Conservation (phyloP, 202 grass and related monocot species). For the Musa balbisiana region DNA sequence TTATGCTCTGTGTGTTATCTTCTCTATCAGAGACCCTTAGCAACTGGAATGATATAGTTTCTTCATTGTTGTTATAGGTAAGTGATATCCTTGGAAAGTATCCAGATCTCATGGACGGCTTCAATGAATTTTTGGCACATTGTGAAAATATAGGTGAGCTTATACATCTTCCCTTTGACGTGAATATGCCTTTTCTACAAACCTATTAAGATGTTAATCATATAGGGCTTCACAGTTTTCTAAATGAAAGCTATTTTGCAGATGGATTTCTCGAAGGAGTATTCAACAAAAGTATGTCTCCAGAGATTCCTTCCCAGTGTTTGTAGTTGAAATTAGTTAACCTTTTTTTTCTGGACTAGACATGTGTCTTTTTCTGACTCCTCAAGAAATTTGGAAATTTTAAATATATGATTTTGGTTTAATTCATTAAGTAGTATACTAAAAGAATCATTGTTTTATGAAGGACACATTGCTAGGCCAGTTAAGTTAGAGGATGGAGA, state of each 20-base stretch:
- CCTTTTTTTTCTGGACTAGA: neutral
- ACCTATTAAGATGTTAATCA: constrained; percentile 4
- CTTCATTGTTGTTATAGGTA: constrained; percentile 42
- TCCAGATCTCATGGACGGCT: constrained; percentile 91
- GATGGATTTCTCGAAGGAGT: constrained; percentile 83
- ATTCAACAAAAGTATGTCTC: constrained; percentile 65
- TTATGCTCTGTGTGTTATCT: neutral
- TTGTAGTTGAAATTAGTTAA: neutral
- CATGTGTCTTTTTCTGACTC: neutral
- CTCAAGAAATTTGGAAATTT: neutral
- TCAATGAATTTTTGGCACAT: constrained; percentile 81
- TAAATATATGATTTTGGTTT: neutral
- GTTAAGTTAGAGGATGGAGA: constrained; percentile 75
- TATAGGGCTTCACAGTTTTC: constrained; percentile 14
- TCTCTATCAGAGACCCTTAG: neutral
- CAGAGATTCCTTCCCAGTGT: constrained; percentile 8
- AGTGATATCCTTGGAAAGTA: constrained; percentile 72
- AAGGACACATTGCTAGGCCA: constrained; percentile 38
- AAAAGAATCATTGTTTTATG: constrained; percentile 29
- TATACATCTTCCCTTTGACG: neutral
- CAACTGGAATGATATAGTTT: neutral
- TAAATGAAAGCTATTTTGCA: constrained; percentile 22
- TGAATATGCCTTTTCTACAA: neutral
- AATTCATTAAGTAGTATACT: constrained; percentile 20
- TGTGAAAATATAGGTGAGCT: constrained; percentile 62